A percentile compares a stretch with the other conserved stretches of the same genome.
Evolutionary conservation across 208 protist species (phyloP).

Genomic region (Jaenimonas drosophilae): DNA sequence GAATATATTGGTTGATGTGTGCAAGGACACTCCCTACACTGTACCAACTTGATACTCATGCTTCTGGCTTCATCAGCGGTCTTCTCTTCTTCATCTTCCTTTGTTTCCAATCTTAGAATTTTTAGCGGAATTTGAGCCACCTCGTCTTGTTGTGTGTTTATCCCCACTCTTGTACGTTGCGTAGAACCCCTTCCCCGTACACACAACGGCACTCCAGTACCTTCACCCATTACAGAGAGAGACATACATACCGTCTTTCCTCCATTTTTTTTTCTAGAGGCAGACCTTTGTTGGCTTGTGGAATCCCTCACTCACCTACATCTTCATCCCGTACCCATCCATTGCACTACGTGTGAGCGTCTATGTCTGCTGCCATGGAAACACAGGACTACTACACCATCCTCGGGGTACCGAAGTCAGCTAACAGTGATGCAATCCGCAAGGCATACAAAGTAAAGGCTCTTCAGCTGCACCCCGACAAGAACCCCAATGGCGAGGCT

Average conservation of each 20-base stretch:
- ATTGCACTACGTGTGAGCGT: too few species aligned
- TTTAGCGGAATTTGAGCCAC: too few species aligned
- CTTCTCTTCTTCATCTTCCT: background rate
- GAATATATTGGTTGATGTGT: too few species aligned
- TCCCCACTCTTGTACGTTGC: too few species aligned
- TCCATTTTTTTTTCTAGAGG: slow-evolving; percentile 5
- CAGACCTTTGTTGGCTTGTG: background rate
- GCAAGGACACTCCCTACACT: too few species aligned
- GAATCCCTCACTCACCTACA: too few species aligned
- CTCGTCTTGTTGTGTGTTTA: background rate
- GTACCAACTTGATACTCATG: background rate
- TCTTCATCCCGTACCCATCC: too few species aligned
- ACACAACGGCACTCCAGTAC: too few species aligned
- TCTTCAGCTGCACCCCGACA: slow-evolving; percentile 80
- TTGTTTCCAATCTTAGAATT: slow-evolving; percentile 1
- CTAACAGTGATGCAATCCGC: slow-evolving; percentile 68
- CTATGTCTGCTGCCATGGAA: slow-evolving; percentile 12
- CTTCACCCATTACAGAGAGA: slow-evolving; percentile 3
- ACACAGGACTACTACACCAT: slow-evolving; percentile 65
- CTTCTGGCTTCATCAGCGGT: background rate
- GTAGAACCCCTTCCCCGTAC: too few species aligned
- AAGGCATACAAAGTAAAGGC: slow-evolving; percentile 80
- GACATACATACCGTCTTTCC: slow-evolving; percentile 2
- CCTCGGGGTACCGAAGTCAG: slow-evolving; percentile 56
- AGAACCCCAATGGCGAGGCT: slow-evolving; percentile 81